Evolutionary conservation across 1,284 basidiomycete species (phyloP).

Genomic region (Ganoderma multipileum): DNA sequence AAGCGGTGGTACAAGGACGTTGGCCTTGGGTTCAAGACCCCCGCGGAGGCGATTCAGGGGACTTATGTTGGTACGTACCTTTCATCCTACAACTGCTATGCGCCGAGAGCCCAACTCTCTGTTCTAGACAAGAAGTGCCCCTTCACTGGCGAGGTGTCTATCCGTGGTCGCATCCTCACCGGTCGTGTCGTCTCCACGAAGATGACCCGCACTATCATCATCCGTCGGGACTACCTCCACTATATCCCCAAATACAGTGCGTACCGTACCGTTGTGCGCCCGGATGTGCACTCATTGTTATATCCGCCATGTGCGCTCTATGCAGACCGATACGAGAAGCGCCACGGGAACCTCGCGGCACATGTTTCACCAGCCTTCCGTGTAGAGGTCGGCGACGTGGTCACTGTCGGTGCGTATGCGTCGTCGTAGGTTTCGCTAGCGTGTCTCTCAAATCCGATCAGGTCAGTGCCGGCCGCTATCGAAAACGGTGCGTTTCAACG

Average conservation of each 20-base stretch:
- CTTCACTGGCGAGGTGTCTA: slow-evolving; percentile 95
- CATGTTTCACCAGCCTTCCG: slow-evolving; percentile 99
- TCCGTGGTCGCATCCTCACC: slow-evolving; percentile 98
- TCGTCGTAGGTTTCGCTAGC: too few species aligned
- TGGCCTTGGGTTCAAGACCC: slow-evolving; percentile 97
- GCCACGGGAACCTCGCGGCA: slow-evolving; percentile 98
- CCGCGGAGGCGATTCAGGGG: slow-evolving; percentile 94
- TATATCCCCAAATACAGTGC: slow-evolving; percentile 98
- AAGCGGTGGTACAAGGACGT: slow-evolving; percentile 99
- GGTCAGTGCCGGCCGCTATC: slow-evolving; percentile 99
- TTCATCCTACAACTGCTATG: background rate
- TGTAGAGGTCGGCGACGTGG: slow-evolving; percentile 90
- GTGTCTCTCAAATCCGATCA: slow-evolving; percentile 38
- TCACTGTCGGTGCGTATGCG: slow-evolving; percentile 88
- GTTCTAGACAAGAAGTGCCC: slow-evolving; percentile 98
- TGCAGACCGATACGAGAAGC: slow-evolving; percentile 93
- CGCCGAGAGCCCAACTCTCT: slow-evolving; percentile 14
- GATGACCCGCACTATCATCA: slow-evolving; percentile 99
- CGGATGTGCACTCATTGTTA: slow-evolving; percentile 24
- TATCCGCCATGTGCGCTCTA: background rate
- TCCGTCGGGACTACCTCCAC: slow-evolving; percentile 98
- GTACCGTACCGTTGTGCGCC: slow-evolving; percentile 32
- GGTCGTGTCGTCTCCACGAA: slow-evolving; percentile 98
- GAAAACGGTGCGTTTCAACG: slow-evolving; percentile 99
- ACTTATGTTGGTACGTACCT: slow-evolving; percentile 89